Evolutionary conservation across 495 filamentous ascomycete genomes (phyloP).

Genomic region (Penicillium paradoxum): DNA sequence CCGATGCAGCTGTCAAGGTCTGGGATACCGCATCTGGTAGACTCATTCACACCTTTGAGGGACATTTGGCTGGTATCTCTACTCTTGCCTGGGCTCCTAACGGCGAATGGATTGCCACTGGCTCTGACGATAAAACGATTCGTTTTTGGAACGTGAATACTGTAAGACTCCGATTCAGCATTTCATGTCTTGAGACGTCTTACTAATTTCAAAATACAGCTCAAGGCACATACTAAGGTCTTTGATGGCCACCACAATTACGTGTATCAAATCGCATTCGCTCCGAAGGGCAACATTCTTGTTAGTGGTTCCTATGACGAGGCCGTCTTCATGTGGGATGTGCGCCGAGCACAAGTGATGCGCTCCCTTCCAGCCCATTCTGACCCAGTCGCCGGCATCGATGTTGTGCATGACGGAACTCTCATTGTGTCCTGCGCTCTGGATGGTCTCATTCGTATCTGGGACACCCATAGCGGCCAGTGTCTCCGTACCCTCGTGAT

Average conservation of each 20-base stretch:
- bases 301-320: conserved; percentile 95
- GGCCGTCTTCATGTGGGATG: conserved; percentile 95
- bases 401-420: conserved; percentile 89
- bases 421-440: conserved; percentile 83
- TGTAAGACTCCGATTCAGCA: conserved; percentile 33
- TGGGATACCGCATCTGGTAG: conserved; percentile 78
- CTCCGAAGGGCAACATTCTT: conserved; percentile 93
- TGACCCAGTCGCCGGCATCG: conserved; percentile 89
- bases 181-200: conserved; percentile 10
- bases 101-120: conserved; percentile 77
- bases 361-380: conserved; percentile 88
- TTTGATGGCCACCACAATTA: conserved; percentile 92
- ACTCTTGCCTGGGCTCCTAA: conserved; percentile 90
- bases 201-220: conserved; percentile 26
- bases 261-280: conserved; percentile 88
- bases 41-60: conserved; percentile 81
- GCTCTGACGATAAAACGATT: conserved; percentile 94
- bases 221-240: conserved; percentile 57
- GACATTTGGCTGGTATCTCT: conserved; percentile 86
- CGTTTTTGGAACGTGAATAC: conserved; percentile 84
- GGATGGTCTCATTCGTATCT: conserved; percentile 87
- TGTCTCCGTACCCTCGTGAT: conserved; percentile 91
- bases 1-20: conserved; percentile 83
- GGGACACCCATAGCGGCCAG: conserved; percentile 94
- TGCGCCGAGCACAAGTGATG: conserved; percentile 78